Evolutionary conservation across 2,329 filamentous ascomycete genomes (phyloP).

Genomic region (Botrytis fragariae): DNA sequence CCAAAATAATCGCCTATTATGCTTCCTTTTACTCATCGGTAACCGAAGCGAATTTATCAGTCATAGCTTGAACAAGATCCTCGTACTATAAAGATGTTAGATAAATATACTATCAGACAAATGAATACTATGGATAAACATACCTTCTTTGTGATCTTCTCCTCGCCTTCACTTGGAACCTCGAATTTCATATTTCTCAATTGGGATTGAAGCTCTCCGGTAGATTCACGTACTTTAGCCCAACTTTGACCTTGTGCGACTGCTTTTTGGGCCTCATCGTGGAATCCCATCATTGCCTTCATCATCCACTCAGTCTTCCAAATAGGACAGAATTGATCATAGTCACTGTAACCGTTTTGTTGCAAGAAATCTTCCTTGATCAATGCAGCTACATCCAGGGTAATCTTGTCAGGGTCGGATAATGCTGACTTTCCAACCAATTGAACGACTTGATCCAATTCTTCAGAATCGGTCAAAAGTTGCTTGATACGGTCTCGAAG

Average conservation of each 20-base stretch:
- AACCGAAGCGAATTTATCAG: conserved; percentile 95
- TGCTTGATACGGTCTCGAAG: conserved; percentile 92
- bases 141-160: conserved; percentile 80
- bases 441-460: conserved; percentile 97
- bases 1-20: conserved; percentile 6
- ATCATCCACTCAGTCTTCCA: conserved; percentile 99
- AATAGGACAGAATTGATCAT: conserved; percentile 97
- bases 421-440: conserved; percentile 96
- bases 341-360: conserved; percentile 98
- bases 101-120: neutral
- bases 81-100: conserved; percentile 66
- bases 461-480: conserved; percentile 90
- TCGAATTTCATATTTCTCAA: conserved; percentile 97
- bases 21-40: conserved; percentile 72
- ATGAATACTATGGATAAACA: conserved; percentile 34
- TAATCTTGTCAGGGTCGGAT: conserved; percentile 97
- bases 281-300: conserved; percentile 98
- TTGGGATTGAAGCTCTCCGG: conserved; percentile 78
- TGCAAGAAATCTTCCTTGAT: conserved; percentile 99
- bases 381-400: conserved; percentile 83
- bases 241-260: conserved; percentile 87
- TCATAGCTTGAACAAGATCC: conserved; percentile 84
- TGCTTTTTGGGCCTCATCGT: conserved; percentile 96
- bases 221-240: conserved; percentile 89
- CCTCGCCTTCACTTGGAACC: conserved; percentile 80